Evolutionary conservation across 768 basidiomycete species (phyloP).

Genomic region (Mycena galericulata): DNA sequence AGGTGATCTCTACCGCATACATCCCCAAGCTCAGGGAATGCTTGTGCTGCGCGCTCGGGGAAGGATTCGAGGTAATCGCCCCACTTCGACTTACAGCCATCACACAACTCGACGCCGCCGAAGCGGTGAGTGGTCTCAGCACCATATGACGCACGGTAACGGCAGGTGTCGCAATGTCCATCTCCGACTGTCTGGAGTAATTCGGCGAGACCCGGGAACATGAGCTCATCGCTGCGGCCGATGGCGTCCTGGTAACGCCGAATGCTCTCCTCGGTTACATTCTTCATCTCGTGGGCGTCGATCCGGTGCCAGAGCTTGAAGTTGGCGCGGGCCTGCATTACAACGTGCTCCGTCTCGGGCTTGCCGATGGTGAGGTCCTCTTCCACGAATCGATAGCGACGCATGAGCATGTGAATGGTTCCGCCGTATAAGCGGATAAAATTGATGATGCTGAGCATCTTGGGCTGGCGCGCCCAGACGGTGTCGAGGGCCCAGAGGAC

Average conservation of each 20-base stretch:
- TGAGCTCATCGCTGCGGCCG: background rate
- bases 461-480: no score
- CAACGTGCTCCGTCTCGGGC: background rate
- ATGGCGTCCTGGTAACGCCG: background rate
- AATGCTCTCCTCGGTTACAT: background rate
- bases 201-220: background rate
- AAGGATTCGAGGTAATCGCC: no score
- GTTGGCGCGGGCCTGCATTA: background rate
- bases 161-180: background rate
- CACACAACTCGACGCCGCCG: background rate
- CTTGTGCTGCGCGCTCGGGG: no score
- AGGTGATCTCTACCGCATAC: no score
- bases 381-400: background rate
- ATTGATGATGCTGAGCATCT: background rate
- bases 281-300: background rate
- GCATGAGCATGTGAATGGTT: background rate
- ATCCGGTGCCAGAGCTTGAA: slow-evolving; percentile 7
- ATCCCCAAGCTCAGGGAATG: no score
- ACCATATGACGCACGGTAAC: background rate
- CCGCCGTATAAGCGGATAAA: background rate
- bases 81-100: no score
- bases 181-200: background rate
- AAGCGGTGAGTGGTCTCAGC: background rate
- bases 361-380: background rate
- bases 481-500: background rate